These are phyloP conservation scores for Neoscytalidium dimidiatum DNA, from an alignment of 2,329 filamentous ascomycete genomes.

Conservation along the genomic window DNA sequence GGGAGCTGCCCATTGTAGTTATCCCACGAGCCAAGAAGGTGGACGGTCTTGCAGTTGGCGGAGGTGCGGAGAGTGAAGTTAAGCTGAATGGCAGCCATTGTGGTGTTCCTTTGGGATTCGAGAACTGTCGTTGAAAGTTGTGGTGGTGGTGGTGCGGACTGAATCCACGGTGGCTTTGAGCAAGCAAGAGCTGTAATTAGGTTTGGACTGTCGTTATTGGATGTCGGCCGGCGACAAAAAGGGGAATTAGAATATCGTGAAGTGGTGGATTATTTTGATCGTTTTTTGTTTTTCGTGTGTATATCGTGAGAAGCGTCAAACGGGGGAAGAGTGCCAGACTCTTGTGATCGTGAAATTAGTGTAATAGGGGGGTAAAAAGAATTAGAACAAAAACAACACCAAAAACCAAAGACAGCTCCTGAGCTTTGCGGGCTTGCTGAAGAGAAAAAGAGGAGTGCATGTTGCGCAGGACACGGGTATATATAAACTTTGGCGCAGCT, in stretches of 20 bases:
- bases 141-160: slow-evolving; percentile 25
- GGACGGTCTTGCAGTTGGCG: slow-evolving; percentile 94
- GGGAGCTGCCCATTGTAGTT: slow-evolving; percentile 93
- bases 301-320: slow-evolving; percentile 25
- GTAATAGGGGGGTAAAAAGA: slow-evolving; percentile 9
- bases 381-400: slow-evolving; percentile 39
- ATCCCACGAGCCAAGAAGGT: slow-evolving; percentile 97
- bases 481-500: slow-evolving; percentile 14
- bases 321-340: slow-evolving; percentile 26
- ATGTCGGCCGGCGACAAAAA: slow-evolving; percentile 44
- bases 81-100: slow-evolving; percentile 88
- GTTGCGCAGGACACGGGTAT: slow-evolving; percentile 11
- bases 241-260: slow-evolving; percentile 34
- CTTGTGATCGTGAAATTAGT: slow-evolving; percentile 20
- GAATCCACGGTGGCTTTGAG: slow-evolving; percentile 22
- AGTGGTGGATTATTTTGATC: slow-evolving; percentile 25
- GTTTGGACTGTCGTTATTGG: slow-evolving; percentile 15
- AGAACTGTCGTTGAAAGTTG: slow-evolving; percentile 21
- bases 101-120: slow-evolving; percentile 26
- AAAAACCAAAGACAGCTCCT: slow-evolving; percentile 50
- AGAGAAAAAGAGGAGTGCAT: slow-evolving; percentile 35
- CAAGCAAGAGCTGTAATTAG: slow-evolving; percentile 22
- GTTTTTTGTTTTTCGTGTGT: slow-evolving; percentile 22
- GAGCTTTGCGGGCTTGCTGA: slow-evolving; percentile 54
- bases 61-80: slow-evolving; percentile 96